Evolutionary conservation across 306 rosid genomes (phyloP), one percentile per base, ranked within the genome.

Genomic region (Abrus precatorius): DNA sequence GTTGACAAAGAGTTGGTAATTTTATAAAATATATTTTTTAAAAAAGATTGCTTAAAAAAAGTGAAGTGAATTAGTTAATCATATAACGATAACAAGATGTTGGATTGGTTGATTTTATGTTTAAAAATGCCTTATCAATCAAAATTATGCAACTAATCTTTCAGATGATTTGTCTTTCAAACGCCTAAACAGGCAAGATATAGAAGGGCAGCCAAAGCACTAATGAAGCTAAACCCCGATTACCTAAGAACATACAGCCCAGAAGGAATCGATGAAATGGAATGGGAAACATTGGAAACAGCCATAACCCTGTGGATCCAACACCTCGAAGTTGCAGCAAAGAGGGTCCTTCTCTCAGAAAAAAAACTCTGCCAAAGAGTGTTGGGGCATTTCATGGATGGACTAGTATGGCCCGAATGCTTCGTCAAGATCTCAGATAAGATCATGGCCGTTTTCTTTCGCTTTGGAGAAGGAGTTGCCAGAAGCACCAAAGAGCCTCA

Each of bases 401-500:
- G 97, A 4, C 65, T 91, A 8, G 75, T 92, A 9, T 91, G 92
- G 93, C 92, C 91, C 1, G 97, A 92, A 85, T 92, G 95, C 85
- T 95, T 90, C 56, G 84, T 85, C 9, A 95, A 91, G 79, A 92
- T 95, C 66, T 92, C 97, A 2, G 97, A 91, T 86, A 95, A 92
- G 85, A 95, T 95, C 81, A 90, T 90, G 95, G 97, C 97, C 0
- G 97, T 92, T 10, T 95, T 95, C 88, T 89, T 91, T 69, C 80
- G 98, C 11, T 95, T 95, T 68, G 98, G 98, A 3, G 98, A 95
- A 83, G 97, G 94, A 5, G 87, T 92, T 0, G 85, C 97, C 2
- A 71, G 95, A 41, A 90, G 98, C 89, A 90, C 79, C 77, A 92
- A 92, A 82, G 98, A 92, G 83, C 97, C 97, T 1, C 97, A 95